Evolutionary conservation across 2,329 filamentous ascomycete genomes (phyloP).

Genomic region (Neofusicoccum cordaticola): DNA sequence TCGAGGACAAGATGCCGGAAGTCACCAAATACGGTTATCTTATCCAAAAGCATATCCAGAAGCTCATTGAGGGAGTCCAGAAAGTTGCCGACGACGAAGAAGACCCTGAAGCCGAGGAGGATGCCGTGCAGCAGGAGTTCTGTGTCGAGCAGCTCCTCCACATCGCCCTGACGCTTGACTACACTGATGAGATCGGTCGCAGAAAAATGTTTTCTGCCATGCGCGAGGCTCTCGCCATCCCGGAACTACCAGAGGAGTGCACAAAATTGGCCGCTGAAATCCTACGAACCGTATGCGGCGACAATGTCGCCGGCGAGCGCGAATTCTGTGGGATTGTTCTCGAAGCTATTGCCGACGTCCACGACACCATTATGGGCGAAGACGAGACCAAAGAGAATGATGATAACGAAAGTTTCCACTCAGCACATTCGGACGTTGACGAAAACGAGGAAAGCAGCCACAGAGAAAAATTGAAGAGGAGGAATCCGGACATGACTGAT

Average conservation of each 20-base stretch:
- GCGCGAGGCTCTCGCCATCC: slow-evolving; percentile 77
- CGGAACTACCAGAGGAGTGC: slow-evolving; percentile 86
- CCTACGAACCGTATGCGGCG: slow-evolving; percentile 77
- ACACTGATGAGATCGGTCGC: slow-evolving; percentile 93
- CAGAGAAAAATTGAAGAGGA: slow-evolving; percentile 33
- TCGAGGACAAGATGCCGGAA: slow-evolving; percentile 93
- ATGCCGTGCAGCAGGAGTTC: slow-evolving; percentile 88
- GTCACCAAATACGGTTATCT: slow-evolving; percentile 88
- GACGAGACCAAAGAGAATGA: slow-evolving; percentile 51
- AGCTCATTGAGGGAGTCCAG: slow-evolving; percentile 62
- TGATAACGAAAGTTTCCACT: slow-evolving; percentile 81
- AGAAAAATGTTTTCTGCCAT: slow-evolving; percentile 94
- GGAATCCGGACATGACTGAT: slow-evolving; percentile 55
- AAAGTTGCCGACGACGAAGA: slow-evolving; percentile 54
- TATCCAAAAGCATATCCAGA: slow-evolving; percentile 75
- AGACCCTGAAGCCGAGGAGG: slow-evolving; percentile 59
- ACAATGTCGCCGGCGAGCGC: slow-evolving; percentile 68
- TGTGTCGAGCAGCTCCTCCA: slow-evolving; percentile 93
- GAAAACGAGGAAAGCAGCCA: slow-evolving; percentile 56
- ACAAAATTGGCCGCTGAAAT: slow-evolving; percentile 85
- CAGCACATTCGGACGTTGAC: slow-evolving; percentile 81
- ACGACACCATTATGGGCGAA: slow-evolving; percentile 79
- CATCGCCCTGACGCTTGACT: slow-evolving; percentile 88
- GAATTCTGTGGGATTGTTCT: slow-evolving; percentile 84
- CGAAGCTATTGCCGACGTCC: slow-evolving; percentile 93